Conservation (phyloP, 2,329 filamentous ascomycete genomes). For the Exophiala sp. region DNA sequence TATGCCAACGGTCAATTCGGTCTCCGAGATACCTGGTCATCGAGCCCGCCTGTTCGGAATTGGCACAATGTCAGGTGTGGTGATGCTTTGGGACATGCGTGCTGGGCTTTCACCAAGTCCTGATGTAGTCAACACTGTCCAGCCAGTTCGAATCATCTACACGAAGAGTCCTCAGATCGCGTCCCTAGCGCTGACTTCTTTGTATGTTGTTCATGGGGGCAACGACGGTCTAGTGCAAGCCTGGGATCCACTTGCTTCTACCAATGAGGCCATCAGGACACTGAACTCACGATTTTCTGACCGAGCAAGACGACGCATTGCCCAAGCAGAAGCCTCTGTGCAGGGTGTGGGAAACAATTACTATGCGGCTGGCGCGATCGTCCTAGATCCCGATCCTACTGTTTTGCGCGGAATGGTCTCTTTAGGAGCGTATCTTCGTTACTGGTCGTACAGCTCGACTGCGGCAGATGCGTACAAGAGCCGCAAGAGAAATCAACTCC, state of each 20-base stretch:
- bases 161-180: constrained; percentile 89
- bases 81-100: constrained; percentile 83
- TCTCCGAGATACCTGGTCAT: constrained; percentile 72
- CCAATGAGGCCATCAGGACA: constrained; percentile 72
- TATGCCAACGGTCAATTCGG: constrained; percentile 37
- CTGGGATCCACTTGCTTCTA: constrained; percentile 92
- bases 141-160: constrained; percentile 75
- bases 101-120: constrained; percentile 56
- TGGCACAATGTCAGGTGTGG: constrained; percentile 72
- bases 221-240: constrained; percentile 93
- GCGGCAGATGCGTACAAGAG: constrained; percentile 68
- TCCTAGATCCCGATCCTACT: constrained; percentile 82
- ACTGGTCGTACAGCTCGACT: constrained; percentile 90
- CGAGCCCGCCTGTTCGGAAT: constrained; percentile 75
- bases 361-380: constrained; percentile 77
- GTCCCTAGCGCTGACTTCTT: constrained; percentile 73
- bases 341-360: constrained; percentile 70
- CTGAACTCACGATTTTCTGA: constrained; percentile 81
- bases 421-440: constrained; percentile 80
- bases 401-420: constrained; percentile 81
- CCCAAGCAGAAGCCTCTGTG: constrained; percentile 64
- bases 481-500: constrained; percentile 67
- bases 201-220: constrained; percentile 89
- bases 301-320: constrained; percentile 71
- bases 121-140: constrained; percentile 57